Evolutionary conservation across 1,284 basidiomycete genomes (phyloP).

Genomic region (Wolfiporia cocos): DNA sequence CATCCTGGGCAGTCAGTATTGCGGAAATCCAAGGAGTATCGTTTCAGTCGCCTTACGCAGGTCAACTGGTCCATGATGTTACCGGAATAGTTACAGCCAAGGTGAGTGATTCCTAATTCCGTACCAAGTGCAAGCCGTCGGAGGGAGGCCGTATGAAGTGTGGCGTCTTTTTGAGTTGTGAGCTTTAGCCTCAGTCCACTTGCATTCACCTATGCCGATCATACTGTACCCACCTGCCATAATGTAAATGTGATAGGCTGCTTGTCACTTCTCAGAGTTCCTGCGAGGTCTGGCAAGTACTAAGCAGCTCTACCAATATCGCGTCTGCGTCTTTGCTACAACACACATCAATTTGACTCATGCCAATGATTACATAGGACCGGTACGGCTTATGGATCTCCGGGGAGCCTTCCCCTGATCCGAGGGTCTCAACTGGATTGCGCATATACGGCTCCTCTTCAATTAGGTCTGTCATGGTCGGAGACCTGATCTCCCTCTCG

Average conservation of each 20-base stretch:
- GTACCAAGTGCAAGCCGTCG: not conserved
- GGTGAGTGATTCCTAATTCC: conserved; percentile 24
- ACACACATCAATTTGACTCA: no score
- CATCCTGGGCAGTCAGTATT: conserved; percentile 19
- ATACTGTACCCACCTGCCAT: no score
- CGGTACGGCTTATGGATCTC: conserved; percentile 48
- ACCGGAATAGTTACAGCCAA: conserved; percentile 52
- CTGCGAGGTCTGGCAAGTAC: no score
- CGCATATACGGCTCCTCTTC: conserved; percentile 41
- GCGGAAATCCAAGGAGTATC: conserved; percentile 48
- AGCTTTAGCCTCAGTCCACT: no score
- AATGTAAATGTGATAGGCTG: no score
- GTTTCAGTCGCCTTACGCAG: conserved; percentile 43
- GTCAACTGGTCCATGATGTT: conserved; percentile 41
- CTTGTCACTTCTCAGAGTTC: no score
- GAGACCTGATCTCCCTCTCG: conserved; percentile 43
- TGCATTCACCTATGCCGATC: no score
- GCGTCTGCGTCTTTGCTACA: no score
- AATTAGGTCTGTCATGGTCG: conserved; percentile 35
- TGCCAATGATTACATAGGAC: conserved; percentile 29
- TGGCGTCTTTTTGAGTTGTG: not conserved
- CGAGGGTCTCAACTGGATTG: conserved; percentile 46
- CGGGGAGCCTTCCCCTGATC: conserved; percentile 38
- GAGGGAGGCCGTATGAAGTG: not conserved
- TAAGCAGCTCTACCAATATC: no score